These are phyloP conservation scores for Lonicera japonica DNA, from an alignment of 129 eudicot species.

Conservation along the genomic window DNA sequence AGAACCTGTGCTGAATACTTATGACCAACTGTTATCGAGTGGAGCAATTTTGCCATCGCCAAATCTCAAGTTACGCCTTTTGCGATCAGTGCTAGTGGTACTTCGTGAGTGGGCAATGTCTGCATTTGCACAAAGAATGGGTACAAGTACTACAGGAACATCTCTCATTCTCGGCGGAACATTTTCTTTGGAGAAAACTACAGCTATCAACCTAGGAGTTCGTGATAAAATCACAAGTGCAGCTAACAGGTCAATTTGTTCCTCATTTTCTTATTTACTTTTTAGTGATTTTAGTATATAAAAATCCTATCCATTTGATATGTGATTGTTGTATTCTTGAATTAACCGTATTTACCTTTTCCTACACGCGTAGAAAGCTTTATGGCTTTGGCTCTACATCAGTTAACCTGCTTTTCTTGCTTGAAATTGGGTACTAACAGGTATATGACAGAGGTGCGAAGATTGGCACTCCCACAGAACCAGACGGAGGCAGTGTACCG, in stretches of 20 bases:
- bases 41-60: slow-evolving; percentile 77
- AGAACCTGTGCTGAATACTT: slow-evolving; percentile 76
- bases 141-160: slow-evolving; percentile 65
- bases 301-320: not conserved
- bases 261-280: not conserved
- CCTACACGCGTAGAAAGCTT: no score
- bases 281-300: no score
- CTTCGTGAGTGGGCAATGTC: slow-evolving; percentile 93
- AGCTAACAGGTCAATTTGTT: slow-evolving; percentile 69
- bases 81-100: slow-evolving; percentile 67
- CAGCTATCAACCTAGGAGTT: slow-evolving; percentile 56
- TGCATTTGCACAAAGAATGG: slow-evolving; percentile 57
- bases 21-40: slow-evolving; percentile 71
- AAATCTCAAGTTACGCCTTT: slow-evolving; percentile 61
- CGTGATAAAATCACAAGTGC: slow-evolving; percentile 94
- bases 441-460: slow-evolving; percentile 86
- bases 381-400: no score
- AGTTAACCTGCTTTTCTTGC: not conserved
- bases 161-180: slow-evolving; percentile 76
- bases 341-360: no score
- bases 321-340: not conserved
- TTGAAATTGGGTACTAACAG: slow-evolving; percentile 24
- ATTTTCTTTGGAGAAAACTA: slow-evolving; percentile 49
- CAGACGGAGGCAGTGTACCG: slow-evolving; percentile 68
- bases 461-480: slow-evolving; percentile 74